Base-by-base conservation (phyloP, 352 stramenopile genomes). In the Phytophthora ohioensis region DNA sequence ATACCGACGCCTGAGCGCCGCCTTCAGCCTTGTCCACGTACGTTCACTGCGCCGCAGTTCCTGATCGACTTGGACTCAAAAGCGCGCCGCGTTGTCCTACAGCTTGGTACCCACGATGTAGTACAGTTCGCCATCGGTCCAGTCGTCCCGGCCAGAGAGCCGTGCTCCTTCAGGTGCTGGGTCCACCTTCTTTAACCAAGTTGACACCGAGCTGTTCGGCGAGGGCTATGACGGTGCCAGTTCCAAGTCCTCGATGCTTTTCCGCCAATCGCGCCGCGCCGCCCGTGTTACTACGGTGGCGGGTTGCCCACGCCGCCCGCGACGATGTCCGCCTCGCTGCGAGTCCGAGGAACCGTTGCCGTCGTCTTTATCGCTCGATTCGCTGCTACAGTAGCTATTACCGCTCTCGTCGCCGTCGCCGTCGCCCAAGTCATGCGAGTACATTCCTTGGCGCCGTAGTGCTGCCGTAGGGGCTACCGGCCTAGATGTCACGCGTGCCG, bases 31-130 rank as follows among this genome's bases (percentile, higher is more conserved):
- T 11, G 36, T 41, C 36, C 36, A 41, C 36, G 36, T 41, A 7
- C 36, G 36, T 41, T 11, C 36, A 11, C 36, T 2, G 7, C 36
- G 7, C 7, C 36, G 7, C 36, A 41, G 36, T 21, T 21, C 27
- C 11, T 41, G 32, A 17, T 64, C 43, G 2, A 38, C 5, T 11
- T 55, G 31, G 5, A 55, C 41, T 42, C 55, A 62, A 30, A 41
- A 53, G 6, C n/a, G 12, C 2, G 41, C 55, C 3, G 55, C 31
- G 8, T 41, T 62, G 9, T 53, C 57, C 4, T 64, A n/a, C 4
- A 55, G 17, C 21, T 64, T 64, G 34, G 56, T 64, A 2, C 57
- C 57, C 3, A 55, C 7, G 15, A 64, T 48, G 17, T 47, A 64
- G 9, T 64, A 64, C 10, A 64, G 17, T 8, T 36, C 34, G 1